Evolutionary conservation across 176 grass and related monocot species (phyloP).

Genomic region (Oryza longistaminata): DNA sequence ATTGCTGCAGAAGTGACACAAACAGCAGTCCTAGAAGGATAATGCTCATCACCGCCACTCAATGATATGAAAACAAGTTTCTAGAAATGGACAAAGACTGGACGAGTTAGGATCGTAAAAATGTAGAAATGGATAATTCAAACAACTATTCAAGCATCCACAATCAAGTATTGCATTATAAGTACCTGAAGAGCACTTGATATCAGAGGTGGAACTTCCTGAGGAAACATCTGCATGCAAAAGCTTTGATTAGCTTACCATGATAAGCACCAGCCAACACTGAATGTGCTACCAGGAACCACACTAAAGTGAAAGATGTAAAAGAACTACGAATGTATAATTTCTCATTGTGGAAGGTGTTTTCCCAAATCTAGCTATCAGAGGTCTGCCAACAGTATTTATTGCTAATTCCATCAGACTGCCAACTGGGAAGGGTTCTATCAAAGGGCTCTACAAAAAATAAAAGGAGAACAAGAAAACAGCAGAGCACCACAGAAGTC

Average conservation of each 20-base stretch:
- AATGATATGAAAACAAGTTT: conserved; percentile 61
- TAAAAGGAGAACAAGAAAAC: too few relatives aligned
- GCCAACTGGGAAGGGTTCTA: too few relatives aligned
- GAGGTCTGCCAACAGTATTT: too few relatives aligned
- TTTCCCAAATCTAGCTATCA: too few relatives aligned
- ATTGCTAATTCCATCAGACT: too few relatives aligned
- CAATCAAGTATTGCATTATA: background rate
- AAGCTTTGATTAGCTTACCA: conserved; percentile 29
- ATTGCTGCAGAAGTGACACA: conserved; percentile 50
- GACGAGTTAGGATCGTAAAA: background rate
- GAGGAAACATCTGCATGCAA: conserved; percentile 53
- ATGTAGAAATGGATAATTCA: background rate
- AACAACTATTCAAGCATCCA: background rate
- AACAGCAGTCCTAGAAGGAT: conserved; percentile 55
- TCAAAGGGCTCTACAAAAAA: too few relatives aligned
- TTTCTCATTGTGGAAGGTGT: too few relatives aligned
- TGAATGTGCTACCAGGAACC: background rate
- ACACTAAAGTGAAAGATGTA: background rate
- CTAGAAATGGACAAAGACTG: conserved; percentile 10
- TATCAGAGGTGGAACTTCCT: conserved; percentile 54
- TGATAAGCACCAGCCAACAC: background rate
- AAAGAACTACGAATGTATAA: too few relatives aligned
- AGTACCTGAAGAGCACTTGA: conserved; percentile 57
- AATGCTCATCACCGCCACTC: conserved; percentile 44
- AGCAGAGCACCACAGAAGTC: too few relatives aligned